Conservation (phyloP, 345 rosid species). For the Dovyalis caffra region DNA sequence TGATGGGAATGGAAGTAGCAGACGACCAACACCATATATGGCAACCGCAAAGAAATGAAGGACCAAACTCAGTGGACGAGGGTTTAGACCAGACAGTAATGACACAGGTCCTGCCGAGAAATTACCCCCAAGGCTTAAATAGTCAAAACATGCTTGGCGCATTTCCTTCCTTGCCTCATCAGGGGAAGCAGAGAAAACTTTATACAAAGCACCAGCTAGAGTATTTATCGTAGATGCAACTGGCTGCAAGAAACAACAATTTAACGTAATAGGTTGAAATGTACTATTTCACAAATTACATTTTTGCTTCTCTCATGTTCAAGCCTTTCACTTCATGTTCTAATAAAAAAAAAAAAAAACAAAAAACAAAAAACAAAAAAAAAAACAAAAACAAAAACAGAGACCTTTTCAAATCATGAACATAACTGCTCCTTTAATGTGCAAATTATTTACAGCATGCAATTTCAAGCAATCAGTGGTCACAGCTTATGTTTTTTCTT, state of each 20-base stretch:
- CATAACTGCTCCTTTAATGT: not conserved
- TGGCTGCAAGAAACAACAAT: constrained; percentile 18
- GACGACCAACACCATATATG: constrained; percentile 22
- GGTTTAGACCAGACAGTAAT: constrained; percentile 24
- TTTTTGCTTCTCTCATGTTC: not conserved
- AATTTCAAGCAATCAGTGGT: not conserved
- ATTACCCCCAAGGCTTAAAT: constrained; percentile 20
- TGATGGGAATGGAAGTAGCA: constrained; percentile 19
- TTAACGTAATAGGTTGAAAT: not conserved
- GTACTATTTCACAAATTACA: not conserved
- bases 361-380: too few species aligned
- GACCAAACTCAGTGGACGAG: constrained; percentile 17
- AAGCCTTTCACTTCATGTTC: too few species aligned
- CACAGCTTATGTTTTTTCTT: too few species aligned
- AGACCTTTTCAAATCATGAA: too few species aligned
- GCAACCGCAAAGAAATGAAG: constrained; percentile 25
- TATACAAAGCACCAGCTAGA: constrained; percentile 21
- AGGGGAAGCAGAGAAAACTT: constrained; percentile 22
- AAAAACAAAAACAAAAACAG: too few species aligned
- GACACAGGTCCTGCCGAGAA: constrained; percentile 23
- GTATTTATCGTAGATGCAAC: constrained; percentile 26
- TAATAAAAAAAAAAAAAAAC: too few species aligned
- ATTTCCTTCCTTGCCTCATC: constrained; percentile 26
- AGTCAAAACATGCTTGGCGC: constrained; percentile 22
- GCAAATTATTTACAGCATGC: not conserved